Conservation (phyloP, 2,329 filamentous ascomycete genomes). For the Curvularia spicifera region DNA sequence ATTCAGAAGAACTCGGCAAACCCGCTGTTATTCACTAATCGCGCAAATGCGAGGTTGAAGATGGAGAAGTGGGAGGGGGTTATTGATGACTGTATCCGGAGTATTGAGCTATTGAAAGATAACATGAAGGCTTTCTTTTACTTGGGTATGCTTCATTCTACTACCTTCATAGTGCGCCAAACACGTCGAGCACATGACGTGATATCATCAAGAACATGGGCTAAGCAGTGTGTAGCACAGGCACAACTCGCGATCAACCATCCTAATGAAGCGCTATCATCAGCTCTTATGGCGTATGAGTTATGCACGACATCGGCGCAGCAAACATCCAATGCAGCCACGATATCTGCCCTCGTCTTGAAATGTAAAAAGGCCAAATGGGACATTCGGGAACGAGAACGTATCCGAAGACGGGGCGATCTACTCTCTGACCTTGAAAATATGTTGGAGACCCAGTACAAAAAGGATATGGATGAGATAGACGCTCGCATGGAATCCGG, state of each 20-base stretch:
- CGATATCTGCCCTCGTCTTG: conserved; percentile 76
- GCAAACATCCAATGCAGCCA: conserved; percentile 70
- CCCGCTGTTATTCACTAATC: conserved; percentile 84
- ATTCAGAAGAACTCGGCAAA: conserved; percentile 81
- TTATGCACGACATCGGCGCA: conserved; percentile 64
- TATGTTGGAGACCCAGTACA: conserved; percentile 44
- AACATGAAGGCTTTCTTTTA: conserved; percentile 86
- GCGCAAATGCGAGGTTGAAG: conserved; percentile 80
- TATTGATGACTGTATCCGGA: conserved; percentile 77
- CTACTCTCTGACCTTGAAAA: conserved; percentile 67
- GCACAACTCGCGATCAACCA: conserved; percentile 77
- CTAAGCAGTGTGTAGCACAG: conserved; percentile 61
- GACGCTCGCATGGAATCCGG: conserved; percentile 45
- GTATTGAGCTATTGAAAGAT: conserved; percentile 69
- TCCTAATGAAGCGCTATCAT: conserved; percentile 73
- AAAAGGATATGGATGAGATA: conserved; percentile 48
- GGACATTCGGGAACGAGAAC: conserved; percentile 72
- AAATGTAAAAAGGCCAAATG: conserved; percentile 85
- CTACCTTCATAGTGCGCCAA: neutral
- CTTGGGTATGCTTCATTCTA: conserved; percentile 55
- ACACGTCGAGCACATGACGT: neutral
- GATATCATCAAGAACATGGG: conserved; percentile 1
- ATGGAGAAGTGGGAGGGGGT: conserved; percentile 75
- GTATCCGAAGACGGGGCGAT: conserved; percentile 62
- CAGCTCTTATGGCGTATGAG: conserved; percentile 74